phyloP scores from a whole-genome alignment of 148 eudicot species.

The Salicornia ramosissima region DNA sequence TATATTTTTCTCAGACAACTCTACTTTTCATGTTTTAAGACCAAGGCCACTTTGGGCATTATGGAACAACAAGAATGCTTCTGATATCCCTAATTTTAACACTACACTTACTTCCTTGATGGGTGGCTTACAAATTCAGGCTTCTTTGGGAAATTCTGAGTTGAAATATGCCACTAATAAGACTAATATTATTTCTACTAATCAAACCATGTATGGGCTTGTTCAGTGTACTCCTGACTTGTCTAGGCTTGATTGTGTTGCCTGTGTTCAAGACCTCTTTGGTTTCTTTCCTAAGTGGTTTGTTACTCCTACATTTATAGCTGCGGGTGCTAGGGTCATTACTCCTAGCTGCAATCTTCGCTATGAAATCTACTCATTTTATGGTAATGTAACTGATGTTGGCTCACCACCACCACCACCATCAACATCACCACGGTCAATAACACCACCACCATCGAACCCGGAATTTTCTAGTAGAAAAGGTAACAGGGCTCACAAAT shows the following conservation, averaged over 20 bases:
- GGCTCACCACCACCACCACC: slow-evolving; percentile 1
- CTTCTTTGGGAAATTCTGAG: slow-evolving; percentile 21
- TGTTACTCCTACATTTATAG: slow-evolving; percentile 12
- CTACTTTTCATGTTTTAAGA: not conserved
- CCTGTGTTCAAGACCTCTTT: slow-evolving; percentile 5
- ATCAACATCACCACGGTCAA: not conserved
- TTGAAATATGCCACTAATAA: slow-evolving; percentile 28
- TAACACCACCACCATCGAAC: not conserved
- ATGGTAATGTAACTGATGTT: slow-evolving; percentile 15
- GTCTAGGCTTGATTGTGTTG: slow-evolving; percentile 17
- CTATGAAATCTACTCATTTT: slow-evolving; percentile 30
- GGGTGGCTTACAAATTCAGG: slow-evolving; percentile 7
- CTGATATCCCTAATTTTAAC: not conserved
- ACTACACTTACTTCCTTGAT: slow-evolving; percentile 1
- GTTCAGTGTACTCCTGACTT: slow-evolving; percentile 28
- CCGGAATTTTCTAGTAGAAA: not conserved
- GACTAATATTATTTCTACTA: not conserved
- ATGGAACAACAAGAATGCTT: not conserved
- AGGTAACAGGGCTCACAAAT: not conserved
- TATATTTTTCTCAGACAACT: slow-evolving; percentile 8
- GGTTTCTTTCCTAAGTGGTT: not conserved
- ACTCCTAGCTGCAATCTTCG: slow-evolving; percentile 28
- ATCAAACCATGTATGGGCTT: slow-evolving; percentile 13
- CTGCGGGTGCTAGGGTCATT: slow-evolving; percentile 25
- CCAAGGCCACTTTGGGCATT: not conserved